Evolutionary conservation across 495 filamentous ascomycete species (phyloP).

Genomic region (Podospora anserina): DNA sequence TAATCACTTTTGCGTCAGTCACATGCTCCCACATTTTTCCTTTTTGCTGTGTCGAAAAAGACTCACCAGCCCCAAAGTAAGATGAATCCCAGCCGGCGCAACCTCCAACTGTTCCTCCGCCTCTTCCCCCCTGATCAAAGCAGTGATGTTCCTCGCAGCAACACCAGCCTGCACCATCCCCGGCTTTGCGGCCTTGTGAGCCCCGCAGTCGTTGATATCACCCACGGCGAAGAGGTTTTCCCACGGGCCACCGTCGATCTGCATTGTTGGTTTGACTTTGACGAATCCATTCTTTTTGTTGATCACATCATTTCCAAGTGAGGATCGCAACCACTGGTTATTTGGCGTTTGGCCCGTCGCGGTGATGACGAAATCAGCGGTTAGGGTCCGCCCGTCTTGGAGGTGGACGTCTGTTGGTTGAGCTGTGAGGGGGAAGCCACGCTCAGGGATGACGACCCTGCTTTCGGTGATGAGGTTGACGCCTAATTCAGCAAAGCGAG

Average conservation of each 20-base stretch:
- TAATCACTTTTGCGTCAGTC: background rate
- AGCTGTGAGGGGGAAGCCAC: constrained; percentile 30
- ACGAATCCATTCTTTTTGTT: constrained; percentile 48
- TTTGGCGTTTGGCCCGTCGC: constrained; percentile 51
- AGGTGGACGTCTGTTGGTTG: constrained; percentile 13
- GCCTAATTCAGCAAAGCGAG: constrained; percentile 37
- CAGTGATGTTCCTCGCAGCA: constrained; percentile 54
- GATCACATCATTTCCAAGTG: constrained; percentile 31
- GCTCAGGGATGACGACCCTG: constrained; percentile 21
- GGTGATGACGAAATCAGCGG: constrained; percentile 23
- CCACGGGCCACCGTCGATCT: constrained; percentile 40
- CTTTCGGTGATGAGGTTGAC: constrained; percentile 27
- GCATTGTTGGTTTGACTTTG: constrained; percentile 53
- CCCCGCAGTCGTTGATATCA: constrained; percentile 57
- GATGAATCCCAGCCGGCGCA: constrained; percentile 44
- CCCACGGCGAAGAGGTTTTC: constrained; percentile 50
- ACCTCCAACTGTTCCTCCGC: constrained; percentile 34
- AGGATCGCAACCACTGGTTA: constrained; percentile 42
- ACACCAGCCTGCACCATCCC: constrained; percentile 51
- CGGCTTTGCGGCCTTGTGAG: constrained; percentile 54
- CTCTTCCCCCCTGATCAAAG: constrained; percentile 37
- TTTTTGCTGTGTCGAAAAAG: background rate
- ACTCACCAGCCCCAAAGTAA: constrained; percentile 53
- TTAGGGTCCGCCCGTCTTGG: constrained; percentile 13
- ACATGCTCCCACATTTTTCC: too few relatives aligned